A percentile compares a stretch with the other conserved stretches of the same genome.
Evolutionary conservation across 116 monocot species (phyloP).

Genomic region (Papilionanthe hybrid): DNA sequence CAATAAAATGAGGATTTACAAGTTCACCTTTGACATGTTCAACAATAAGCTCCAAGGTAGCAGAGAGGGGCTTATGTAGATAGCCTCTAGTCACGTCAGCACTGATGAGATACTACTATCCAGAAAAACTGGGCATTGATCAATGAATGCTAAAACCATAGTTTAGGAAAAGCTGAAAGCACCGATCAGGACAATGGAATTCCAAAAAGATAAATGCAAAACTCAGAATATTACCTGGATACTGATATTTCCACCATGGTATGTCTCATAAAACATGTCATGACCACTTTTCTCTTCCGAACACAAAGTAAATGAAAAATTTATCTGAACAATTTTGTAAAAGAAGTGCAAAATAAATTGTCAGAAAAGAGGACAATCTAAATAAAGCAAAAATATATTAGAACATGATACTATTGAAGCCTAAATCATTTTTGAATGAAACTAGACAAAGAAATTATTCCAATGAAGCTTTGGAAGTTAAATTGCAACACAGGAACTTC

Average conservation of each 20-base stretch:
- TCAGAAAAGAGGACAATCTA: neutral
- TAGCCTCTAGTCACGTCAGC: constrained; percentile 45
- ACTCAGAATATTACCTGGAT: constrained; percentile 34
- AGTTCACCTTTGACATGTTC: constrained; percentile 25
- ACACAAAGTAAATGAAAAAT: constrained; percentile 34
- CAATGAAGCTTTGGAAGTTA: neutral
- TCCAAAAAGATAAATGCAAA: too few species aligned
- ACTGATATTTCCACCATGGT: constrained; percentile 54
- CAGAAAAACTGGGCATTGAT: constrained; percentile 1
- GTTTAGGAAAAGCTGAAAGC: neutral
- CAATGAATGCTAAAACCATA: neutral
- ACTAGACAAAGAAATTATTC: neutral
- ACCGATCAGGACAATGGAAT: neutral
- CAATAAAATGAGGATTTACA: neutral
- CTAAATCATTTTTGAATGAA: neutral
- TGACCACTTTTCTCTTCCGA: constrained; percentile 18
- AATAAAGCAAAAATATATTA: neutral
- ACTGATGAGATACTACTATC: constrained; percentile 37
- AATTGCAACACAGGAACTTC: neutral
- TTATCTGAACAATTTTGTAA: constrained; percentile 19
- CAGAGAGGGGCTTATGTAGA: constrained; percentile 41
- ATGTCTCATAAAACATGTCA: constrained; percentile 39
- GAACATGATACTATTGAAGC: neutral
- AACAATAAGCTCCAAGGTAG: constrained; percentile 41
- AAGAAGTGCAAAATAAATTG: neutral